phyloP scores from a whole-genome alignment of 164 flowering plant genomes.

The Nymphaea colorata region DNA sequence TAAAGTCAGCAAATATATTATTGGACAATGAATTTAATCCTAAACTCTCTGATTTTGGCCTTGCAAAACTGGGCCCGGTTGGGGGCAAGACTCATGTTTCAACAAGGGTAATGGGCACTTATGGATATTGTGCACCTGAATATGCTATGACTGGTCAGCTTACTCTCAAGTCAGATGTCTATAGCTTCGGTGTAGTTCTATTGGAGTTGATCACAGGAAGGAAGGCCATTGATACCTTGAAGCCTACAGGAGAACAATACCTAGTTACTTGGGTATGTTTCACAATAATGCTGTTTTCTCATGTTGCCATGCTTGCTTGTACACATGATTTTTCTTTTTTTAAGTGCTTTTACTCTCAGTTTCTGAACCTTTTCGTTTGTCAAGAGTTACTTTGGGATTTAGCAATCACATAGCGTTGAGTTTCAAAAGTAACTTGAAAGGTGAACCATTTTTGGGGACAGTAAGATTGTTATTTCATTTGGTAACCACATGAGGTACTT shows the following conservation, averaged over 20 bases:
- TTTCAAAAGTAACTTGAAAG: no score
- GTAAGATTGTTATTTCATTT: no score
- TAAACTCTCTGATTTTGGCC: conserved; percentile 81
- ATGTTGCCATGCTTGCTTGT: neutral
- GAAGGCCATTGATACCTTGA: conserved; percentile 47
- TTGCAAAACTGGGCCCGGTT: conserved; percentile 80
- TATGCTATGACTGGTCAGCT: conserved; percentile 71
- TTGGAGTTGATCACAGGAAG: conserved; percentile 76
- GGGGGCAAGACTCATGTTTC: conserved; percentile 78
- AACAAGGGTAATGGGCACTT: conserved; percentile 71
- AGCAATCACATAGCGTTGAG: no score
- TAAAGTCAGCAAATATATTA: conserved; percentile 76
- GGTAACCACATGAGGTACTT: no score
- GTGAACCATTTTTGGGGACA: no score
- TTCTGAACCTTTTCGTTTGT: no score
- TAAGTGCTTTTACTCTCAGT: neutral
- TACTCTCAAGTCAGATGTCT: conserved; percentile 63
- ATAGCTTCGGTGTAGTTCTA: conserved; percentile 74
- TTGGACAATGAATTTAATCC: conserved; percentile 62
- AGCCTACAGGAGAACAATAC: conserved; percentile 48
- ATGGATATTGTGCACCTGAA: conserved; percentile 78
- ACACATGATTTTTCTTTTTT: neutral
- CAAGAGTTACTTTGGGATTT: no score
- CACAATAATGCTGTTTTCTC: no score
- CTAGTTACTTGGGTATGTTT: conserved; percentile 66